A percentile compares a stretch with the other conserved stretches of the same genome.
Conservation (phyloP, 148 eudicot genomes). For the Heliosperma pusillum region DNA sequence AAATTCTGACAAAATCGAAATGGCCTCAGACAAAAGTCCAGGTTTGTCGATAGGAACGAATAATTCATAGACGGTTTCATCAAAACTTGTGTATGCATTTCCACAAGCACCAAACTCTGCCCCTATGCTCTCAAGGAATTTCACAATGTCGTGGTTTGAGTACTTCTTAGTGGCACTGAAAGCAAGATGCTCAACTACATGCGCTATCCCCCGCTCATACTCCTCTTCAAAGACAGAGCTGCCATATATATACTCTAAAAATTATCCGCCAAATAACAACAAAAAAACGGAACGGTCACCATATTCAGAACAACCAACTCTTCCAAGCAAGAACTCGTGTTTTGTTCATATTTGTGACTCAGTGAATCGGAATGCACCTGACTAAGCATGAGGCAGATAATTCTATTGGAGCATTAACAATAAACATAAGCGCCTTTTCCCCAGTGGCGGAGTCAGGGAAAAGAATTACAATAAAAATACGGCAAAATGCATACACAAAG, state of each 20-base stretch:
- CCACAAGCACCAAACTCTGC: slow-evolving; percentile 94
- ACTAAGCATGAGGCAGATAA: too few relatives aligned
- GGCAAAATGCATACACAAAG: too few relatives aligned
- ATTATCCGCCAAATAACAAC: background rate
- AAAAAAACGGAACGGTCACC: background rate
- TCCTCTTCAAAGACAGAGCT: slow-evolving; percentile 84
- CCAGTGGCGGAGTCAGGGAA: too few relatives aligned
- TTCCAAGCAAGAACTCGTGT: background rate
- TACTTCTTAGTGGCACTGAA: slow-evolving; percentile 82
- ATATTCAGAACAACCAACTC: background rate
- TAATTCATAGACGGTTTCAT: slow-evolving; percentile 81
- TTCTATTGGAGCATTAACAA: too few relatives aligned
- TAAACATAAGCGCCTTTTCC: too few relatives aligned
- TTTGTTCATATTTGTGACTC: background rate
- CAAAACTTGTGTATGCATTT: slow-evolving; percentile 79
- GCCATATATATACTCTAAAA: slow-evolving; percentile 21
- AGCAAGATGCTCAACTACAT: slow-evolving; percentile 84
- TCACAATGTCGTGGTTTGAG: slow-evolving; percentile 80
- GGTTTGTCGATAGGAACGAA: slow-evolving; percentile 92
- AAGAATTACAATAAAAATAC: too few relatives aligned
- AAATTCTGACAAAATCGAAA: slow-evolving; percentile 77
- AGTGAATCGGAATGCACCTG: background rate
- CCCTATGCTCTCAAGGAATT: slow-evolving; percentile 87
- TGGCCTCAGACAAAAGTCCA: slow-evolving; percentile 74
- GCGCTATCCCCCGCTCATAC: slow-evolving; percentile 85